Percentiles rank a stretch among this genome's conserved stretches.
These are phyloP conservation scores for Cyclotella distinguenda DNA, from an alignment of 108 stramenopile species.

Conservation along the genomic window DNA sequence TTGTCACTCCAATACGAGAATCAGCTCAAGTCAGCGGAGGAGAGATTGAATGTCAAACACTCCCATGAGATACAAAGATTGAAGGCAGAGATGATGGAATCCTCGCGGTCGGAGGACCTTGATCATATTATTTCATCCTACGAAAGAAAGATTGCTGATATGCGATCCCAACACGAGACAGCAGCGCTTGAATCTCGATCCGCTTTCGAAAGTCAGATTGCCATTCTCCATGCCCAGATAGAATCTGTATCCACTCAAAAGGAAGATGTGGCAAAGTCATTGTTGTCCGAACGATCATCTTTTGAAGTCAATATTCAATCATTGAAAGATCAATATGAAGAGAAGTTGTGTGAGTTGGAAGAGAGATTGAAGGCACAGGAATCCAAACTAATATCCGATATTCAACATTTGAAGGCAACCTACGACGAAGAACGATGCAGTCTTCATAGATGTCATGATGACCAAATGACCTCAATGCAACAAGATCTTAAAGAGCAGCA, in stretches of 20 bases:
- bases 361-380: too few species aligned
- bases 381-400: too few species aligned
- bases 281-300: conserved; percentile 9
- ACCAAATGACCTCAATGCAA: conserved; percentile 11
- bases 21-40: not conserved
- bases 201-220: conserved; percentile 7
- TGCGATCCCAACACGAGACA: not conserved
- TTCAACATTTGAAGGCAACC: too few species aligned
- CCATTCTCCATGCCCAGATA: conserved; percentile 7
- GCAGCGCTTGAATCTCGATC: not conserved
- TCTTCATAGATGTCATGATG: conserved; percentile 22
- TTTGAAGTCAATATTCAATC: too few species aligned
- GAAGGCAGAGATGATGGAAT: conserved; percentile 3
- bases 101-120: conserved; percentile 16
- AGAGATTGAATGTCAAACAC: not conserved
- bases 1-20: too few species aligned
- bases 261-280: not conserved
- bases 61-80: too few species aligned
- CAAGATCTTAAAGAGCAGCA: conserved; percentile 1
- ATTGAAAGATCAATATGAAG: not conserved
- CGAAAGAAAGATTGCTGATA: conserved; percentile 13
- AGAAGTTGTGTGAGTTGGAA: not conserved
- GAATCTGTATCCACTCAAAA: conserved; percentile 9
- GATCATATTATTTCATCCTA: conserved; percentile 17
- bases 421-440: too few species aligned